These are phyloP conservation scores for Oehlia diaphana DNA, from an alignment of 192 early-diverging fungal genomes.

Conservation along the genomic window DNA sequence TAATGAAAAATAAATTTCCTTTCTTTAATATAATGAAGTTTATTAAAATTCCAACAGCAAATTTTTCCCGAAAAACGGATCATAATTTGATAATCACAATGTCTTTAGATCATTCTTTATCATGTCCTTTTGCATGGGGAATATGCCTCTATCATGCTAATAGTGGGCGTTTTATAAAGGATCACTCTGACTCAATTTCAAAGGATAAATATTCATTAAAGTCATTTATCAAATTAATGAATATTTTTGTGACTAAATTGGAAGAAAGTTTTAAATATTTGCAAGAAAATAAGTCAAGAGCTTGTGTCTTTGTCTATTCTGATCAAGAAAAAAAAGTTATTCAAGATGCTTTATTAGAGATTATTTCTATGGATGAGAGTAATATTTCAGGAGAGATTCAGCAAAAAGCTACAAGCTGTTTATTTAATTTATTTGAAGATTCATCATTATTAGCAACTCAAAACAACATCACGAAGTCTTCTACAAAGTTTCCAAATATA, in stretches of 20 bases:
- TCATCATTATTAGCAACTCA: background rate
- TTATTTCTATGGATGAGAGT: background rate
- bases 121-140: slow-evolving; percentile 13
- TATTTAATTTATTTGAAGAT: too few relatives aligned
- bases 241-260: slow-evolving; percentile 13
- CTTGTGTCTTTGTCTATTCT: slow-evolving; percentile 28
- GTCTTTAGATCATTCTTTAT: slow-evolving; percentile 11
- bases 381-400: background rate
- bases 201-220: background rate
- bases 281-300: background rate
- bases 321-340: slow-evolving; percentile 14
- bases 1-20: too few relatives aligned
- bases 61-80: slow-evolving; percentile 1
- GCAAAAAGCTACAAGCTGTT: background rate
- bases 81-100: slow-evolving; percentile 30
- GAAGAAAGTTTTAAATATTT: background rate
- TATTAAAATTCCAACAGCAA: background rate
- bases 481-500: background rate
- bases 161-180: background rate
- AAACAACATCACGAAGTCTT: too few relatives aligned
- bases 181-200: background rate
- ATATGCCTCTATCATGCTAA: background rate
- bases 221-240: background rate
- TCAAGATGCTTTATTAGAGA: slow-evolving; percentile 12
- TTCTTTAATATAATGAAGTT: background rate